These are phyloP conservation scores for Magnolia kwangsiensis DNA, from an alignment of 164 flowering plant species.

Conservation along the genomic window DNA sequence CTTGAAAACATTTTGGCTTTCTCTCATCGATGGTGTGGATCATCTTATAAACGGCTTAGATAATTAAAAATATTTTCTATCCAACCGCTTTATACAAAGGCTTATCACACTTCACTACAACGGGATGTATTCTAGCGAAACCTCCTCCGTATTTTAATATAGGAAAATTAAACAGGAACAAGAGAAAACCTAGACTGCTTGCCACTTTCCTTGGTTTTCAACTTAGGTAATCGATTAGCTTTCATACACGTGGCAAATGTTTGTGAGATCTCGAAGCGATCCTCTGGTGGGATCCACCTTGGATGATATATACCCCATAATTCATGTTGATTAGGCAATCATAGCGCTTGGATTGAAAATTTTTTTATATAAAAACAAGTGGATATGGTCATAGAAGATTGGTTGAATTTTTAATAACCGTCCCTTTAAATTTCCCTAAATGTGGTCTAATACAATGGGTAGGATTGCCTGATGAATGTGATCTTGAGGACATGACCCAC, in stretches of 20 bases:
- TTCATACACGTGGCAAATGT: not conserved
- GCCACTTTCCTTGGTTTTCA: not conserved
- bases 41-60: not conserved
- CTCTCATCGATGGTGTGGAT: not conserved
- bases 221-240: not conserved
- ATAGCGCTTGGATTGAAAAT: not conserved
- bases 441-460: no score
- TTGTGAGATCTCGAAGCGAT: not conserved
- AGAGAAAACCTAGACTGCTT: not conserved
- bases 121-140: not conserved
- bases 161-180: not conserved
- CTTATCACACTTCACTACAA: not conserved
- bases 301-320: not conserved
- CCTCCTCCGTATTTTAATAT: not conserved
- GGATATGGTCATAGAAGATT: no score
- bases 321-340: not conserved
- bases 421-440: no score
- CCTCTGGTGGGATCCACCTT: not conserved
- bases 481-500: no score
- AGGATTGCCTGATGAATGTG: no score
- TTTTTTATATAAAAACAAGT: no score
- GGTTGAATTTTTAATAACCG: no score
- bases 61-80: not conserved
- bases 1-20: no score
- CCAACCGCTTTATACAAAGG: not conserved